phyloP scores from a whole-genome alignment of 768 basidiomycete genomes.

The Hebeloma cylindrosporum region DNA sequence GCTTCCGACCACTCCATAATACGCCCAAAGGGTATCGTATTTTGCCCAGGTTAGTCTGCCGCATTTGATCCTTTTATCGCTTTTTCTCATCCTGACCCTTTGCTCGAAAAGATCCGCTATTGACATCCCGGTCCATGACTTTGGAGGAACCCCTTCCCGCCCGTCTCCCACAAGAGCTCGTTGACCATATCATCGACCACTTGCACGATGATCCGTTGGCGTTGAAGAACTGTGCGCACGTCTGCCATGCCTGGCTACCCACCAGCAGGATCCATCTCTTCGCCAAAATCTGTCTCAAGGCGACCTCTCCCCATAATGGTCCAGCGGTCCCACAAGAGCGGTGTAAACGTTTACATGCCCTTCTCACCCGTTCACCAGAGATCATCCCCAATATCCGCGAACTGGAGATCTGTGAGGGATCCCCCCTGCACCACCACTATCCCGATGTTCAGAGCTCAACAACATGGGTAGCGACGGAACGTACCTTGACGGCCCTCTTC shows the following conservation, averaged over 20 bases:
- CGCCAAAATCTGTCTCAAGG: constrained; percentile 37
- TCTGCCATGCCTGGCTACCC: constrained; percentile 40
- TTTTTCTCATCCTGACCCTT: background rate
- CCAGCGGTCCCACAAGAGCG: constrained; percentile 30
- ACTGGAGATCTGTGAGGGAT: constrained; percentile 41
- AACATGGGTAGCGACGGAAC: constrained; percentile 40
- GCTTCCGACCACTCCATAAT: background rate
- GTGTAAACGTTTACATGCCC: constrained; percentile 36
- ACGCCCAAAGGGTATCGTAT: background rate
- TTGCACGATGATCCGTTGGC: constrained; percentile 34
- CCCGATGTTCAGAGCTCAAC: constrained; percentile 30
- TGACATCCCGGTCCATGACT: constrained; percentile 1
- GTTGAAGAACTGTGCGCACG: constrained; percentile 35
- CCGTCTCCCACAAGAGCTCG: constrained; percentile 44
- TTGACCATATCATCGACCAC: constrained; percentile 49
- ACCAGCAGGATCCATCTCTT: constrained; percentile 42
- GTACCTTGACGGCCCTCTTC: constrained; percentile 37
- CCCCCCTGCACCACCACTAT: constrained; percentile 30
- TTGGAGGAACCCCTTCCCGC: constrained; percentile 16
- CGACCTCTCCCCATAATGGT: constrained; percentile 24
- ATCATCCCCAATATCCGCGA: constrained; percentile 36
- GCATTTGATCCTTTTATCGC: background rate
- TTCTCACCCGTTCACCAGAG: constrained; percentile 33
- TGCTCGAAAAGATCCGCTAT: background rate
- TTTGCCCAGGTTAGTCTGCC: background rate